A percentile compares a stretch with the other conserved stretches of the same genome.
phyloP scores from a whole-genome alignment of 2,329 filamentous ascomycete species.

The Diplodia scrobiculata region DNA sequence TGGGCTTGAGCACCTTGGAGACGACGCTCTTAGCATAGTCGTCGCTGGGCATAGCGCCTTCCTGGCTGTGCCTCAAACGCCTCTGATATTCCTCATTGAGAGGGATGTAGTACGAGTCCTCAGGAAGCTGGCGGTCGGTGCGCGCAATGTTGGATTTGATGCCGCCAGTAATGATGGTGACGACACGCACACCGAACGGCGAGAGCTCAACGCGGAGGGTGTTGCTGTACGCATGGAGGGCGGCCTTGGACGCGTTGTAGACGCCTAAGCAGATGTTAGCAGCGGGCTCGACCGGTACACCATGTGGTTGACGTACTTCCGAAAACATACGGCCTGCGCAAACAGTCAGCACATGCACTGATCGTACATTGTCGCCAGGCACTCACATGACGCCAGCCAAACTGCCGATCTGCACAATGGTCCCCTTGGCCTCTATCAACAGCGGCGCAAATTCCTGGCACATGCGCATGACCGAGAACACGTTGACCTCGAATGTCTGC shows the following conservation, averaged over 20 bases:
- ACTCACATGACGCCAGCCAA: conserved; percentile 48
- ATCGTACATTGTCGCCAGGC: background rate
- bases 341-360: background rate
- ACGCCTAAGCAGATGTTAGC: conserved; percentile 51
- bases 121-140: conserved; percentile 51
- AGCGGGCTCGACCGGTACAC: conserved; percentile 62
- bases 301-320: conserved; percentile 49
- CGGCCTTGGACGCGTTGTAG: conserved; percentile 38
- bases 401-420: conserved; percentile 52
- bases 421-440: conserved; percentile 51
- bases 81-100: conserved; percentile 56
- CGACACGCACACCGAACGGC: conserved; percentile 54
- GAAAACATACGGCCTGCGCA: conserved; percentile 43
- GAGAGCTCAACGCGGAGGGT: conserved; percentile 56
- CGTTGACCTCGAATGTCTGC: conserved; percentile 56
- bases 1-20: conserved; percentile 50
- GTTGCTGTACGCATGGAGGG: conserved; percentile 36
- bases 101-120: conserved; percentile 56
- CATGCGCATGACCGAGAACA: conserved; percentile 61
- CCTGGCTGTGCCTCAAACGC: conserved; percentile 58
- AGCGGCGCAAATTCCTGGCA: conserved; percentile 60
- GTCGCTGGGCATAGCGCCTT: conserved; percentile 55
- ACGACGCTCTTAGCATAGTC: conserved; percentile 60
- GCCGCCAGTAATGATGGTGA: conserved; percentile 60
- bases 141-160: conserved; percentile 62